These are phyloP conservation scores for Eugenia klotzschiana DNA, from an alignment of 441 rosid genomes.

Conservation along the genomic window DNA sequence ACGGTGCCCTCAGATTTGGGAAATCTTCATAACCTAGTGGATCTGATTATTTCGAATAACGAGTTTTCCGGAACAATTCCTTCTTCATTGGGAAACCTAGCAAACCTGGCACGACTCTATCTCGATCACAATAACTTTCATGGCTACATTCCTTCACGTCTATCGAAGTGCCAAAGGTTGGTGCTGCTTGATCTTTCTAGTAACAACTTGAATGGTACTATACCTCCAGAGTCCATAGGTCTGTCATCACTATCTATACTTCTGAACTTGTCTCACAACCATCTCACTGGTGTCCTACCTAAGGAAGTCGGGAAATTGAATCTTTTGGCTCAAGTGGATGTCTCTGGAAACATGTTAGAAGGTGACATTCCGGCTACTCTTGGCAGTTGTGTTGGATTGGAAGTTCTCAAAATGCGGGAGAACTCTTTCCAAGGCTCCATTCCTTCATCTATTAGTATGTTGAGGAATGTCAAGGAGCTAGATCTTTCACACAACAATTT, in stretches of 20 bases:
- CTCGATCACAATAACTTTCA: neutral
- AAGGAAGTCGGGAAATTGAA: neutral
- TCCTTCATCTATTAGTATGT: neutral
- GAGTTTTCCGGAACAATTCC: fast-evolving
- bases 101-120: neutral
- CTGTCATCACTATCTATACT: neutral
- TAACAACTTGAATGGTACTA: neutral
- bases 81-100: neutral
- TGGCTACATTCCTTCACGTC: neutral
- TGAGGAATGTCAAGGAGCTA: neutral
- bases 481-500: neutral
- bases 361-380: neutral
- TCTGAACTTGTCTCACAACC: neutral
- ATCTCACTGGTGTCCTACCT: neutral
- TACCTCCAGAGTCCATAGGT: neutral
- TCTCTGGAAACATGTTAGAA: neutral
- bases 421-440: neutral
- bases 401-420: neutral
- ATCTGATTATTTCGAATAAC: fast-evolving
- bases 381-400: neutral
- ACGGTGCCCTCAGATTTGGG: fast-evolving
- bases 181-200: neutral
- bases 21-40: fast-evolving
- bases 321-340: neutral
- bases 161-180: neutral